Percentiles rank a stretch among this genome's conserved stretches.
Conservation (phyloP, 139 green algal species). For the Chlorella sp. region DNA sequence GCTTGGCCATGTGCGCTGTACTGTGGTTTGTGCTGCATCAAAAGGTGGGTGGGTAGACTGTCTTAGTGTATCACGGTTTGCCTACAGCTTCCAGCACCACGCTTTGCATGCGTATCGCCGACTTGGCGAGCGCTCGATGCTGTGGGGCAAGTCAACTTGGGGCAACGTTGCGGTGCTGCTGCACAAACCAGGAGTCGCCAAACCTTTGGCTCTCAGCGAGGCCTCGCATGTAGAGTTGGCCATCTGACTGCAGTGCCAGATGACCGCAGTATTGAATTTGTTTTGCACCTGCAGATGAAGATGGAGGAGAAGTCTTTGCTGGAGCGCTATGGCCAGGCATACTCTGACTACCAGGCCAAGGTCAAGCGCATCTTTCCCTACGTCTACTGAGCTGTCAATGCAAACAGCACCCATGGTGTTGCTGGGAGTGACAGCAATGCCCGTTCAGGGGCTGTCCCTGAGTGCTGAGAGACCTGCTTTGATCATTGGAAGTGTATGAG, state of each 20-base stretch:
- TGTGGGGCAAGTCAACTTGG: too few species aligned
- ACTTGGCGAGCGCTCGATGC: neutral
- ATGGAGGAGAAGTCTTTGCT: neutral
- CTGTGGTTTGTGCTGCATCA: neutral
- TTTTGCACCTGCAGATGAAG: neutral
- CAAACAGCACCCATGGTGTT: too few species aligned
- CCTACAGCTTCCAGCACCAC: neutral
- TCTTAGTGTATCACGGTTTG: neutral
- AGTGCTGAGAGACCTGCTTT: too few species aligned
- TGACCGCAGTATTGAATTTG: too few species aligned
- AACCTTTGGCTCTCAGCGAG: too few species aligned
- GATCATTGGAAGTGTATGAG: too few species aligned
- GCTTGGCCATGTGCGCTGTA: neutral
- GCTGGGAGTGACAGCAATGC: too few species aligned
- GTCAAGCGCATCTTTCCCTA: neutral
- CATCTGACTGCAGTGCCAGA: too few species aligned
- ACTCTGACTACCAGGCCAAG: neutral
- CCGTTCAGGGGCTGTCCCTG: too few species aligned
- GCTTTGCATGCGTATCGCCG: neutral
- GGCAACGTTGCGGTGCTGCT: too few species aligned
- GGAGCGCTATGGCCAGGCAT: neutral
- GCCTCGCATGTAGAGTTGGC: too few species aligned
- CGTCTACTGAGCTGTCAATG: neutral
- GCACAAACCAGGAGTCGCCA: too few species aligned
- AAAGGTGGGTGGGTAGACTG: neutral